Percentiles rank a stretch among this genome's conserved stretches.
Conservation (phyloP, 2,329 filamentous ascomycete genomes). For the Cytospora schulzeri region DNA sequence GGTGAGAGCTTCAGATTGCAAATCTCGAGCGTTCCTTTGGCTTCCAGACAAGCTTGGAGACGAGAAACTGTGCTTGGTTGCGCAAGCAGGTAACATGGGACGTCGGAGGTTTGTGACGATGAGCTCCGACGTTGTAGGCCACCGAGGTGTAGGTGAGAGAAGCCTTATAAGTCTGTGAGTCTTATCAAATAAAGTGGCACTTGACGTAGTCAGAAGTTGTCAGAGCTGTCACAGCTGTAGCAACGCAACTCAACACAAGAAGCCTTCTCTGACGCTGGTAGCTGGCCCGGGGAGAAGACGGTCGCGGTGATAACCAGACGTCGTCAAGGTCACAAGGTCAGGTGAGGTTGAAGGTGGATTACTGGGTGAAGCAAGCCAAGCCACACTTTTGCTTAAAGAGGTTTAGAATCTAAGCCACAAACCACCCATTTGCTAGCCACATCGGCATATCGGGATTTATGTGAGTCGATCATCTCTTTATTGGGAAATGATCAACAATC, state of each 20-base stretch:
- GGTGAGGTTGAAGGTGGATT: background rate
- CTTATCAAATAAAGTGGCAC: background rate
- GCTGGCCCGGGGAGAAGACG: background rate
- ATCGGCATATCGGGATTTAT: conserved; percentile 16
- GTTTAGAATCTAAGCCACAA: background rate
- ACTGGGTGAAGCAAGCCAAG: background rate
- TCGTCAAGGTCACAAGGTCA: background rate
- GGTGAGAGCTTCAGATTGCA: background rate
- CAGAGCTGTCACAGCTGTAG: background rate
- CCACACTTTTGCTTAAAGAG: background rate
- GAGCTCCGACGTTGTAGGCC: conserved; percentile 14
- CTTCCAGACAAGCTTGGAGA: background rate
- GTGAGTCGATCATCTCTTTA: background rate
- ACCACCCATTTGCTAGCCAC: background rate
- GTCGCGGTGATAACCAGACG: background rate
- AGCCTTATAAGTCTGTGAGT: too few relatives aligned
- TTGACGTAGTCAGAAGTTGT: background rate
- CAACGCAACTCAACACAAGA: background rate
- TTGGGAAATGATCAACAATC: background rate
- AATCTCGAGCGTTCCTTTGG: background rate
- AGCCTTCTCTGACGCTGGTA: too few relatives aligned
- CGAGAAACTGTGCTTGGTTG: background rate
- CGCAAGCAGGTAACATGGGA: background rate
- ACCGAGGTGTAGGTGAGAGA: too few relatives aligned
- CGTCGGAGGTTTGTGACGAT: conserved; percentile 6